Percentiles rank a stretch among this genome's conserved stretches.
These are phyloP conservation scores for Endoconidiophora laricicola DNA, from an alignment of 2,329 filamentous ascomycete genomes.

Conservation along the genomic window DNA sequence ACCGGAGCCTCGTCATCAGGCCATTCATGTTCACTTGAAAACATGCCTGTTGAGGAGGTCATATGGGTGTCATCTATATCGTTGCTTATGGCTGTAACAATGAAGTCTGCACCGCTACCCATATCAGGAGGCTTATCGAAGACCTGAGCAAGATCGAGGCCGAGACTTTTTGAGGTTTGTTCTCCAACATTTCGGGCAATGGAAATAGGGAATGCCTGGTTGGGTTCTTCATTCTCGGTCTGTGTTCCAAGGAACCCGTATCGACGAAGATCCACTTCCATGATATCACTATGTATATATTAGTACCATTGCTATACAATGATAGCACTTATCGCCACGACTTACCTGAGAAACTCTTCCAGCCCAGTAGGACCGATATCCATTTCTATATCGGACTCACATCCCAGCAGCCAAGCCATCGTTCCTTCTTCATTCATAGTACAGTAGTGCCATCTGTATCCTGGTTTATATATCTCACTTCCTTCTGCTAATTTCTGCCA, in stretches of 20 bases:
- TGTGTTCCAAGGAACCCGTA: constrained; percentile 83
- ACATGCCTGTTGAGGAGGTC: constrained; percentile 32
- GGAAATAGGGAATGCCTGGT: not conserved
- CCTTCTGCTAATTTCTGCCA: constrained; percentile 95
- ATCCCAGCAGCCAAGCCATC: constrained; percentile 93
- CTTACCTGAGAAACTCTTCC: constrained; percentile 66
- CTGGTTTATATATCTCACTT: constrained; percentile 75
- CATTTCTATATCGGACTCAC: constrained; percentile 55
- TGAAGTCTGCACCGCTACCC: constrained; percentile 78
- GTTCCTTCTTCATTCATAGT: constrained; percentile 90
- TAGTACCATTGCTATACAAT: constrained; percentile 10
- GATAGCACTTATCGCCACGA: not conserved
- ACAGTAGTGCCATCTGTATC: constrained; percentile 97
- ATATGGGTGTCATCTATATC: constrained; percentile 54
- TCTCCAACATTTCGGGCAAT: too few species aligned
- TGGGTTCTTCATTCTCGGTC: constrained; percentile 31
- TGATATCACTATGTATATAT: constrained; percentile 49
- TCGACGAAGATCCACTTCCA: constrained; percentile 80
- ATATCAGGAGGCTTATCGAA: constrained; percentile 76
- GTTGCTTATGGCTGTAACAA: constrained; percentile 74
- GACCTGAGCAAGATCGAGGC: constrained; percentile 63
- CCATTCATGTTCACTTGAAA: constrained; percentile 35
- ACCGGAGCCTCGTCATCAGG: constrained; percentile 45
- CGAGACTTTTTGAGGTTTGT: constrained; percentile 51
- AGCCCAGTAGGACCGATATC: constrained; percentile 53